Evolutionary conservation across 768 basidiomycete genomes (phyloP).

Genomic region (Hericium rajendrae): DNA sequence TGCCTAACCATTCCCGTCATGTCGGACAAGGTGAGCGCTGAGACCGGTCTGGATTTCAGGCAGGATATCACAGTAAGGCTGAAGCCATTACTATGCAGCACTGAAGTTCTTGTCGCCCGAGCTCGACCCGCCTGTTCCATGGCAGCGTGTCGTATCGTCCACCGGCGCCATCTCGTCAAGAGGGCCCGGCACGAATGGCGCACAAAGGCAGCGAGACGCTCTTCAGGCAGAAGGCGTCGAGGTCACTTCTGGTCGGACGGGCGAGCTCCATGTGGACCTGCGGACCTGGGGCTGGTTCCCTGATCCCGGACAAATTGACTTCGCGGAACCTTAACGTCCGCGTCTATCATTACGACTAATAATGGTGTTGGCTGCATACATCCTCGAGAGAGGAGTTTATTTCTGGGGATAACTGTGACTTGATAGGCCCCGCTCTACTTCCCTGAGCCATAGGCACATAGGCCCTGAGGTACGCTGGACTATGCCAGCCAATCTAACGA

Average conservation of each 20-base stretch:
- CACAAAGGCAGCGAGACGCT: conserved; percentile 62
- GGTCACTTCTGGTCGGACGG: conserved; percentile 47
- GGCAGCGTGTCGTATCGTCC: conserved; percentile 70
- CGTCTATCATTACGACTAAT: no score
- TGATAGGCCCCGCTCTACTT: no score
- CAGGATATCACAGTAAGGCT: not conserved
- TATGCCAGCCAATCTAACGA: no score
- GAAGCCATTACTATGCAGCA: conserved; percentile 33
- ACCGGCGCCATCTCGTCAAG: conserved; percentile 72
- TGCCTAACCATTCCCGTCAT: conserved; percentile 71
- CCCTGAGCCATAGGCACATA: no score
- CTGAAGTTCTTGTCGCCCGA: conserved; percentile 62
- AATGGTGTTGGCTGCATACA: no score
- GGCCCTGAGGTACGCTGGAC: no score
- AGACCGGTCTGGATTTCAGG: not conserved
- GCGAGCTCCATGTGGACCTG: conserved; percentile 51
- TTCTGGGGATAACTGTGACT: no score
- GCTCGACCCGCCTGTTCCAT: conserved; percentile 60
- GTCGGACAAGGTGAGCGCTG: conserved; percentile 62
- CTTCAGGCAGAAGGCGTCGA: conserved; percentile 79
- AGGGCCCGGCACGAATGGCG: conserved; percentile 75
- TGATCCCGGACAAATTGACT: conserved; percentile 4
- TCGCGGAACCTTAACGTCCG: conserved; percentile 6
- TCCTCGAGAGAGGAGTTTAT: no score
- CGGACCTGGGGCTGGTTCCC: conserved; percentile 64